Evolutionary conservation across 352 stramenopile species (phyloP), one percentile per base, ranked within the genome.

Genomic region (Globisporangium nunn): DNA sequence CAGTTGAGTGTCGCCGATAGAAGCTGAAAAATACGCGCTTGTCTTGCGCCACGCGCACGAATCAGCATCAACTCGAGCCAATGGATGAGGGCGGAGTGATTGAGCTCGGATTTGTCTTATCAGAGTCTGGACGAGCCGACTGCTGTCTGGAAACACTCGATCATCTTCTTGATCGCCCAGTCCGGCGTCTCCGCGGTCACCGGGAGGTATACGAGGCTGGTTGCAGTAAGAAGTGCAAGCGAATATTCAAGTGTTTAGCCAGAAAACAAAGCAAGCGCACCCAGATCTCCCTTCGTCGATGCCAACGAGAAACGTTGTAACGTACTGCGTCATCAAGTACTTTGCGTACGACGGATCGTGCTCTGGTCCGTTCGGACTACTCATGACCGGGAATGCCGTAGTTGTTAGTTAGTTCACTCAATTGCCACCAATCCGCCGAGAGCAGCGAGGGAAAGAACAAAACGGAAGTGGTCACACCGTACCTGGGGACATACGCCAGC

Each of bases 161-260:
- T 64, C 82, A 92, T 92, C 62, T 91, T 92, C 45, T 85, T 62
- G 37, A 92, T 69, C 4, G 80, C 82, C 82, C 82, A 92, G 12
- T 85, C 69, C 0, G 82, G 82, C 31, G 71, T 90, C 67, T 92
- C 82, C 4, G 82, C 70, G 0, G 82, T 92, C 50, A 92, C 72
- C 12, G 82, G 82, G 45, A 92, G 58, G 54, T 92, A 92, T 31
- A 92, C 77, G 46, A 92, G 72, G 54, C 78, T 92, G 33, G 23
- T 35, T 23, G 1, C 23, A 23, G 23, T 23, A 23, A 23, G 23
- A 23, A 23, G 23, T 23, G 23, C 23, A 23, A 23, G 23, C 23
- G 23, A 23, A 23, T 23, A 23, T 23, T 23, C 23, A 23, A 23
- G 23, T 23, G 23, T 23, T 47, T 28, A 47, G 41, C 41, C 14